These are phyloP conservation scores for Strobilomyces confusus DNA, from an alignment of 768 basidiomycete species.

Conservation along the genomic window DNA sequence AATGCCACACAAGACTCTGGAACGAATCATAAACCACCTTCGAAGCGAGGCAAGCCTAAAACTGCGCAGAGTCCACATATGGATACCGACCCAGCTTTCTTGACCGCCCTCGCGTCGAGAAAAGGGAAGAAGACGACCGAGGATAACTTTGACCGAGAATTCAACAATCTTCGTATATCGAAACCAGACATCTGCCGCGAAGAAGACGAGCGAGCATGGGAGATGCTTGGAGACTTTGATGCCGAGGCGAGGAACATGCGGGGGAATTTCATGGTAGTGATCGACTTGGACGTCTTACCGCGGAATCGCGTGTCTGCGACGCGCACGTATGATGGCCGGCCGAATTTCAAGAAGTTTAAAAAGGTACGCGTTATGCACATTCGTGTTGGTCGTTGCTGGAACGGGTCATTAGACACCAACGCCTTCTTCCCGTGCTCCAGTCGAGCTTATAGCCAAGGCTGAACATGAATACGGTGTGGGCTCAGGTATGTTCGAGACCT, in stretches of 20 bases:
- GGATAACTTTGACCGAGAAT: slow-evolving; percentile 73
- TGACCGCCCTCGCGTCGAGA: slow-evolving; percentile 70
- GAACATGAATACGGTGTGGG: slow-evolving; percentile 56
- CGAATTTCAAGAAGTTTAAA: slow-evolving; percentile 78
- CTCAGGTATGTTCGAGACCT: slow-evolving; percentile 34
- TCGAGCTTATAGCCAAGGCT: slow-evolving; percentile 51
- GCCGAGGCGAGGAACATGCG: slow-evolving; percentile 50
- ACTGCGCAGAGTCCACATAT: slow-evolving; percentile 4
- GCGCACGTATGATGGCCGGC: slow-evolving; percentile 40
- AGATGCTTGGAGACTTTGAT: slow-evolving; percentile 60
- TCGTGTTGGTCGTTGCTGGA: slow-evolving; percentile 7
- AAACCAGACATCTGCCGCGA: slow-evolving; percentile 52
- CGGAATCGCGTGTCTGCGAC: slow-evolving; percentile 31
- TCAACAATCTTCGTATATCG: slow-evolving; percentile 70
- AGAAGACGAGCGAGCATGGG: slow-evolving; percentile 53
- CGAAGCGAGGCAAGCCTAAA: slow-evolving; percentile 11
- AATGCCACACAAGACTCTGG: slow-evolving; percentile 27
- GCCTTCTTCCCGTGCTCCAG: slow-evolving; percentile 27
- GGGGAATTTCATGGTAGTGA: slow-evolving; percentile 79
- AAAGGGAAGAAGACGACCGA: slow-evolving; percentile 58
- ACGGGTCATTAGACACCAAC: slow-evolving; percentile 25
- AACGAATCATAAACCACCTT: not conserved
- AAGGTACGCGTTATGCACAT: slow-evolving; percentile 42
- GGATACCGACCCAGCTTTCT: slow-evolving; percentile 65
- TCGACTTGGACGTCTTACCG: slow-evolving; percentile 56